Conservation (phyloP, 2,329 filamentous ascomycete species). For the Phialophora tarda region DNA sequence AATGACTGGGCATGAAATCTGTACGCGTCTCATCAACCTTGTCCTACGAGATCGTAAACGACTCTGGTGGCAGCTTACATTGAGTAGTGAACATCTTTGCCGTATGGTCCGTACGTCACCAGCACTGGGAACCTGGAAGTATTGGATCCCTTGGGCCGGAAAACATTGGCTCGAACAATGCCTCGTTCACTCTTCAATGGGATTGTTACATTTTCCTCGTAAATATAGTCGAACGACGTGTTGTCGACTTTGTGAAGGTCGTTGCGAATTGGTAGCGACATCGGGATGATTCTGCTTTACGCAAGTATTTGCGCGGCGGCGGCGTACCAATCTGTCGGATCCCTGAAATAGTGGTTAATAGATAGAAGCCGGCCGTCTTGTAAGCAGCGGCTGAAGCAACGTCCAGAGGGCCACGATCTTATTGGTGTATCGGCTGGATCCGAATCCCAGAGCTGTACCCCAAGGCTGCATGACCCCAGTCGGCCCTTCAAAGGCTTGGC, state of each 20-base stretch:
- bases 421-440: neutral
- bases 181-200: constrained; percentile 49
- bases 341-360: neutral
- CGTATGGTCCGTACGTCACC: constrained; percentile 75
- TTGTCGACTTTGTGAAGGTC: constrained; percentile 40
- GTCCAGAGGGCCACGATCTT: neutral
- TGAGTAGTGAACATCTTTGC: constrained; percentile 71
- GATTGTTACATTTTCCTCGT: constrained; percentile 57
- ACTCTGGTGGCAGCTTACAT: constrained; percentile 6
- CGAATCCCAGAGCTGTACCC: neutral
- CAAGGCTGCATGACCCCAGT: constrained; percentile 3
- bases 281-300: neutral
- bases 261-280: constrained; percentile 19
- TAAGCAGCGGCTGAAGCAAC: neutral
- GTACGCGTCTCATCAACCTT: neutral
- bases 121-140: constrained; percentile 64
- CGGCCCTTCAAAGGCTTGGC: neutral
- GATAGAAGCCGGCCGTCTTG: neutral
- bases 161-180: constrained; percentile 58
- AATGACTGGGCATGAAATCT: constrained; percentile 59
- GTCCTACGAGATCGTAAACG: neutral
- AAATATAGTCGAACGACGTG: constrained; percentile 53
- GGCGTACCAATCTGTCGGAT: neutral
- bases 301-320: neutral
- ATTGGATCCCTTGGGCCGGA: constrained; percentile 51